Evolutionary conservation across 371 early-diverging fungal species (phyloP).

Genomic region (Chytridium lagenaria): DNA sequence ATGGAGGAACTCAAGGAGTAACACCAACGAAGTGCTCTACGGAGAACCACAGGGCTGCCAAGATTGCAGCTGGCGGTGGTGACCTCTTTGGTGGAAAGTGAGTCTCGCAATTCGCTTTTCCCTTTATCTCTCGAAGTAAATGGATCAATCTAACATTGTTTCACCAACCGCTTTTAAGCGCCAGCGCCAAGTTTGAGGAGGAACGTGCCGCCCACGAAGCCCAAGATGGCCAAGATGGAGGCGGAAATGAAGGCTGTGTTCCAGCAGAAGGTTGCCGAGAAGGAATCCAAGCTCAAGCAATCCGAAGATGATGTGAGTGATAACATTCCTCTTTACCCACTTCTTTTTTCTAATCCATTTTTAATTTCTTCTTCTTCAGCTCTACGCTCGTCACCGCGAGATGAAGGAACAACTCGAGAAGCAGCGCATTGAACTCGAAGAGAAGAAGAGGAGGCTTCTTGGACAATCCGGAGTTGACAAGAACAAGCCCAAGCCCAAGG

Average conservation of each 20-base stretch:
- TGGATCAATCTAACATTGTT: slow-evolving; percentile 4
- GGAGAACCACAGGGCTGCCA: slow-evolving; percentile 54
- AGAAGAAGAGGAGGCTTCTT: slow-evolving; percentile 88
- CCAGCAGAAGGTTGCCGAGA: slow-evolving; percentile 97
- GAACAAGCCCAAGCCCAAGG: slow-evolving; percentile 36
- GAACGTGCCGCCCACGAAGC: slow-evolving; percentile 91
- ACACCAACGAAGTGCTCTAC: slow-evolving; percentile 57
- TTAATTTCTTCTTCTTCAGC: slow-evolving; percentile 40
- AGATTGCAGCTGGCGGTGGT: slow-evolving; percentile 44
- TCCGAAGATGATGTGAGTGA: slow-evolving; percentile 87
- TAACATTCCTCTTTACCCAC: neutral
- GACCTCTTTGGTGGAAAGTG: slow-evolving; percentile 27
- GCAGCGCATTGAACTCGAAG: slow-evolving; percentile 90
- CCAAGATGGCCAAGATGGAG: slow-evolving; percentile 97
- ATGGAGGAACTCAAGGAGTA: slow-evolving; percentile 60
- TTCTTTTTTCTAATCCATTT: neutral
- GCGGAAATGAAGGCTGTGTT: slow-evolving; percentile 97
- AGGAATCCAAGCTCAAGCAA: slow-evolving; percentile 95
- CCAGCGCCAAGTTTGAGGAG: slow-evolving; percentile 90
- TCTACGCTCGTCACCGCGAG: slow-evolving; percentile 94
- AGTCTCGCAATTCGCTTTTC: slow-evolving; percentile 12
- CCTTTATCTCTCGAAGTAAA: neutral
- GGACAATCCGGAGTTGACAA: slow-evolving; percentile 64
- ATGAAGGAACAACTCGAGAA: slow-evolving; percentile 96
- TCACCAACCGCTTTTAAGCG: slow-evolving; percentile 49